Evolutionary conservation across 805 yeast genomes (phyloP), one percentile per base, ranked within the genome.

Genomic region (Kluyveromyces dobzhanskii): DNA sequence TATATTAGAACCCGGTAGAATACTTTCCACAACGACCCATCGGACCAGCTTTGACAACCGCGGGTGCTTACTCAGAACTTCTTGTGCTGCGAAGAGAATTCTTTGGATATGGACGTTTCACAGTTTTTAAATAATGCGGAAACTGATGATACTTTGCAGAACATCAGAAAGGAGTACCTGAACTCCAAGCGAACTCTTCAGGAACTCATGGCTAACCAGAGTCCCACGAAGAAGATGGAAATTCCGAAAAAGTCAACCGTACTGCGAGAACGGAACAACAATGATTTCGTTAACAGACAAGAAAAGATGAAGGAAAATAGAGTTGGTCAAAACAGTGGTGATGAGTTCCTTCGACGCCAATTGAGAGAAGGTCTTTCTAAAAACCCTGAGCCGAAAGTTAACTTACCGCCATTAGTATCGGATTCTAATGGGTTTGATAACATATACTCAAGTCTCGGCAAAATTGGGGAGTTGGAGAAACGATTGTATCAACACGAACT

Each of bases 101-200:
- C 24, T 8, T 5, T 32, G 19, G 17, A 7, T 24, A 34, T 34
- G 37, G 37, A 34, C 17, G 37, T 34, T 16, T 34, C 37, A 21
- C 30, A 44, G 7, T 51, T 51, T 32, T 47, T 51, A 35, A 47
- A 39, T 27, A 43, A 44, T 13, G 51, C 53, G 13, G 60, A 56
- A 17, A 48, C 45, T 14, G 61, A 57, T 41, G 62, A 57, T 35
- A 56, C 62, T 10, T 37, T 57, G 17, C 54, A 49, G 36, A 52
- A 49, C 36, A 48, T 57, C 8, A 50, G 57, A 32, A 48, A 49
- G 32, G 54, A 57, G 36, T 56, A 53, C 31, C 39, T 52, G 40
- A 52, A 50, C 12, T 54, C 57, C 11, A 57, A 48, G 48, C 46
- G 48, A 39, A 50, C 48, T 18, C 38, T 50, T 29, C 50, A 50